Evolutionary conservation across 2,329 filamentous ascomycete species (phyloP).

Genomic region (Penicillium digitatum): DNA sequence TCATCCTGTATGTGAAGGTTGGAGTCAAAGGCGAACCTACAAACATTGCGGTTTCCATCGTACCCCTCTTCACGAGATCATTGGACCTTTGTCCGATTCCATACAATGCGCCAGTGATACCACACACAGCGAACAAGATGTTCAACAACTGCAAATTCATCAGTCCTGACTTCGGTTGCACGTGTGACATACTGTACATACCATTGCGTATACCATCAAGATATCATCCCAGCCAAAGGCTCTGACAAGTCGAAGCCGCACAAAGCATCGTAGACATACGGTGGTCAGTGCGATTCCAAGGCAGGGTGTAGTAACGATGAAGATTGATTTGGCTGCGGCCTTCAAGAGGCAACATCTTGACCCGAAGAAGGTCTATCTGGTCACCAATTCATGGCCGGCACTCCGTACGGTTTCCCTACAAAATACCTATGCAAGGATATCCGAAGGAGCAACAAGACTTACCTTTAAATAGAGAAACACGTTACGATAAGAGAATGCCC

Average conservation of each 20-base stretch:
- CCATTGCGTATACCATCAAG: constrained; percentile 37
- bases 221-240: constrained; percentile 40
- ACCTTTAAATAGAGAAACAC: neutral
- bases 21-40: neutral
- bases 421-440: neutral
- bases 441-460: neutral
- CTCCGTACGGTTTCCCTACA: neutral
- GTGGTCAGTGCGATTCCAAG: constrained; percentile 32
- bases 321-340: constrained; percentile 33
- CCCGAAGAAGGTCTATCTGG: neutral
- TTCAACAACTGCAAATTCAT: constrained; percentile 25
- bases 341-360: constrained; percentile 31
- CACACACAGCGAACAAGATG: constrained; percentile 36
- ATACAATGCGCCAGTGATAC: constrained; percentile 33
- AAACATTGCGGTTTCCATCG: constrained; percentile 24
- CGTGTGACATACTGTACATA: constrained; percentile 15
- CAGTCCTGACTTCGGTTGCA: neutral
- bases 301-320: constrained; percentile 33
- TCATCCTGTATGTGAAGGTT: neutral
- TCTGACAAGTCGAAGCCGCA: constrained; percentile 32
- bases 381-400: constrained; percentile 13
- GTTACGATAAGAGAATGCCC: neutral
- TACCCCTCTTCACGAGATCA: constrained; percentile 12
- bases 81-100: constrained; percentile 29
- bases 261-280: constrained; percentile 37